Evolutionary conservation across 345 rosid species (phyloP), one percentile per base, ranked within the genome.

Genomic region (Salix caprea): DNA sequence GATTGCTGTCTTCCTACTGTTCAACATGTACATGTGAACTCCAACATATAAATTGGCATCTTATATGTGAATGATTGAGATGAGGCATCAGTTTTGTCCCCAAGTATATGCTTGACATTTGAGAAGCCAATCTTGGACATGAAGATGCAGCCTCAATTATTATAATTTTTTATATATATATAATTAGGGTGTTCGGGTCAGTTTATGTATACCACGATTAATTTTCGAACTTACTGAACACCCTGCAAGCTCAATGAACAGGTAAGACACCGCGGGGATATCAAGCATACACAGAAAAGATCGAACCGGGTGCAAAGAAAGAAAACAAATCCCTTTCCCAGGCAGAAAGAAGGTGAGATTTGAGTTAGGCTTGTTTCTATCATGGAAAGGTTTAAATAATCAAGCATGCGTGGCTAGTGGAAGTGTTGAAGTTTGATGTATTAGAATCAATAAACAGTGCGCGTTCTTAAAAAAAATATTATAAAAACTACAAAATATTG

Each of bases 251-350:
- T 0, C 1, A 34, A 0, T 34, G 1, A 34, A 34, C 5, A 34
- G 0, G 0, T 34, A 4, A 32, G 0, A 0, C 34, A 32, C 5
- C 0, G 5, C 34, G 5, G 5, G 1, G 34, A 32, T 32, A 0
- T 32, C 34, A 32, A 4, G 1, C 36, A 34, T 34, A 1, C 36
- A 34, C 6, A 34, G 0, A 34, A 0, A 34, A 34, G 4, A 4
- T 34, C 6, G 0, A 34, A 34, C 5, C 5, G 36, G 0, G 0
- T 34, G 36, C 36, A 34, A 34, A 34, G 1, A 34, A 34, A 34
- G 0, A 34, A 2, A 34, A 34, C 5, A 32, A 34, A 34, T 4
- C 5, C 36, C 6, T 34, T 4, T 1, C 4, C 5, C 36, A 0
- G 0, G 23, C 40, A 4, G 23, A 16, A 28, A 65, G 39, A 19